Evolutionary conservation across 768 basidiomycete species (phyloP), one percentile per base, ranked within the genome.

Genomic region (Lanmaoa rubissima): DNA sequence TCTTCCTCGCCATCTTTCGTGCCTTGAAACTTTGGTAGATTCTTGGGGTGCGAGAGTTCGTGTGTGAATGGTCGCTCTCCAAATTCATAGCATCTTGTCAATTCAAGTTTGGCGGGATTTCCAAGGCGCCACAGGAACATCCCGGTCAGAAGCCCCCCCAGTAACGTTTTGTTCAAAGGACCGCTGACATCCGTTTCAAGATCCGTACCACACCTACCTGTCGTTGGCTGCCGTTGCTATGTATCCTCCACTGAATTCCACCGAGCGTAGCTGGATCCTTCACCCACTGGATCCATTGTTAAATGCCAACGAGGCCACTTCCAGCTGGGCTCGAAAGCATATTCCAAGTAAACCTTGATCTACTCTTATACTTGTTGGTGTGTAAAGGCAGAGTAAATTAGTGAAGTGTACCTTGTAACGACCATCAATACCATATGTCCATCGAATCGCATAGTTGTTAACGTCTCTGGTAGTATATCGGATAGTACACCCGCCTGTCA

Each of bases 121-220:
- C 87, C 0, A 97, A 98, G 66, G 83, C 84, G 0, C 90, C 91
- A 0, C 86, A 82, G 17, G 90, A 92, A 60, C 78, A 77, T 60
- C 86, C 95, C 55, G 94, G 94, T 94, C 55, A 58, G 76, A 55
- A 12, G 19, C 36, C 16, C 44, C 36, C 16, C 44, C 40, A 26
- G 13, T 36, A 17, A 39, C 9, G 28, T 28, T 28, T 28, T 40
- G 42, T 40, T 31, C 6, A 17, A 38, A 41, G 38, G 5, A 13
- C 43, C 9, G 26, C 54, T 70, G 51, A 65, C 60, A 14, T 42
- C n/a, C 31, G 42, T 57, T 58, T 34, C 24, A 65, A 89, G 96
- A 99, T 75, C 94, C 96, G 0, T 96, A 93, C 66, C 96, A 99
- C 65, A 97, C 95, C 0, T 98, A 98, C 69, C 77, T 98, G 32